Base-by-base conservation (phyloP, 2,329 filamentous ascomycete species). In the Zymoseptoria brevis region DNA sequence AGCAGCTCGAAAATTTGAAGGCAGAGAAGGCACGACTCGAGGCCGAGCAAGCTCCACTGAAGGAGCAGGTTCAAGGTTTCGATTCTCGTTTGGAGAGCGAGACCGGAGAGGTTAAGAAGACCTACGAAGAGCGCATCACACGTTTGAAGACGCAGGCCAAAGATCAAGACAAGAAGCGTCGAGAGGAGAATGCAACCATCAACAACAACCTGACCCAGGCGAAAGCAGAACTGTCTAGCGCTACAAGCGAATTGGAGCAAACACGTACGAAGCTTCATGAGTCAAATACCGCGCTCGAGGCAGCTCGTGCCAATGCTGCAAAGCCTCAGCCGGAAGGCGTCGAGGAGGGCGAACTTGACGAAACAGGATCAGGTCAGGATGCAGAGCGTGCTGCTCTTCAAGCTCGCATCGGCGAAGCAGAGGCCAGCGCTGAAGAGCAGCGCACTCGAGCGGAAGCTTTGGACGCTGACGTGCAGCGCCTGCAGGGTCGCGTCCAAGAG, bases 211-310 rank as follows among this genome's bases (percentile, higher is more conserved):
- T 71, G 7, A 54, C 64, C 24, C 63, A 68, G 56, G 64, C 62
- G 4, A 62, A 66, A 29, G 61, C 64, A 11, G 61, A 64, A 9
- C 53, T 65, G 3, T 57, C 56, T 1, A 50, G 54, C 8, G 53
- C 55, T 19, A 59, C 54, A 19, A 53, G 26, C 6, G 66, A 68
- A 22, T 41, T 68, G 8, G 54, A 60, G 26, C 54, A 60, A 41
- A 56, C 55, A 19, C 67, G 68, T 35, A 52, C 56, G 48, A 85
- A 92, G 67, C 76, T 96, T 11, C 80, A 86, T 55, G 76, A 79
- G 8, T 82, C 81, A 0, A 81, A 84, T 57, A 76, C 81, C 5
- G 85, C 90, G 66, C 79, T 88, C 51, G 87, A 90, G 57, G 78
- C 83, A 61, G 82, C 84, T 8, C 72, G 83, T 35, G 76, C 79